Conservation (phyloP, 2,329 filamentous ascomycete species). For the Phialophora chinensis region DNA sequence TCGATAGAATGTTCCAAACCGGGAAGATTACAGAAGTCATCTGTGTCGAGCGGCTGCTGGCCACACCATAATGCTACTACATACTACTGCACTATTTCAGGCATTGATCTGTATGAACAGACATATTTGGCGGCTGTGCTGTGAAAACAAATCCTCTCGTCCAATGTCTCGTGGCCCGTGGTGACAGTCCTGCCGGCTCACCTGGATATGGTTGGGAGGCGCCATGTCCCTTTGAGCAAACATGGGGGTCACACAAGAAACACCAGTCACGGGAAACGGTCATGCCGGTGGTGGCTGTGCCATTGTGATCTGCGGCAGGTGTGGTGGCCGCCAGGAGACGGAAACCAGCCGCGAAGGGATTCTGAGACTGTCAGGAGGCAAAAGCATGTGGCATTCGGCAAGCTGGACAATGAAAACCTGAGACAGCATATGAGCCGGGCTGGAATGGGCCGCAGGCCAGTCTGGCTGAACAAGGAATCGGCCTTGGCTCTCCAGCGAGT, state of each 20-base stretch:
- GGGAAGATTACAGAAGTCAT: not conserved
- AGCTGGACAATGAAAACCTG: slow-evolving; percentile 22
- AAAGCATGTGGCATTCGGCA: slow-evolving; percentile 24
- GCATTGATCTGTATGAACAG: not conserved
- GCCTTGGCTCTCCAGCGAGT: slow-evolving; percentile 6
- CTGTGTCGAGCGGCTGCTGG: not conserved
- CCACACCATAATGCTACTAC: not conserved
- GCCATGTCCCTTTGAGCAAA: not conserved
- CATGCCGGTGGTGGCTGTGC: slow-evolving; percentile 27
- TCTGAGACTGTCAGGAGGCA: slow-evolving; percentile 35
- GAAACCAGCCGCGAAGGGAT: slow-evolving; percentile 13
- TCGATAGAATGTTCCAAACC: not conserved
- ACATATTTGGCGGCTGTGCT: not conserved
- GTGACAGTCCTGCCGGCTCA: not conserved
- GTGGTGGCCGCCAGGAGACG: slow-evolving; percentile 27
- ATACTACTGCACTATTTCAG: not conserved
- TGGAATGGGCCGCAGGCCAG: slow-evolving; percentile 12
- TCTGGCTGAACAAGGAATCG: slow-evolving; percentile 11
- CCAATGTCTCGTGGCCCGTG: not conserved
- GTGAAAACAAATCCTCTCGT: not conserved
- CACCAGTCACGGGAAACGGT: slow-evolving; percentile 25
- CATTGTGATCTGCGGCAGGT: slow-evolving; percentile 27
- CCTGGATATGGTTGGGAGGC: not conserved
- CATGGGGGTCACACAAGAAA: not conserved
- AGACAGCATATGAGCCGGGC: slow-evolving; percentile 23